Percentiles rank a stretch among this genome's conserved stretches.
Evolutionary conservation across 495 filamentous ascomycete genomes (phyloP).

Genomic region (Bryoglossum gracile): DNA sequence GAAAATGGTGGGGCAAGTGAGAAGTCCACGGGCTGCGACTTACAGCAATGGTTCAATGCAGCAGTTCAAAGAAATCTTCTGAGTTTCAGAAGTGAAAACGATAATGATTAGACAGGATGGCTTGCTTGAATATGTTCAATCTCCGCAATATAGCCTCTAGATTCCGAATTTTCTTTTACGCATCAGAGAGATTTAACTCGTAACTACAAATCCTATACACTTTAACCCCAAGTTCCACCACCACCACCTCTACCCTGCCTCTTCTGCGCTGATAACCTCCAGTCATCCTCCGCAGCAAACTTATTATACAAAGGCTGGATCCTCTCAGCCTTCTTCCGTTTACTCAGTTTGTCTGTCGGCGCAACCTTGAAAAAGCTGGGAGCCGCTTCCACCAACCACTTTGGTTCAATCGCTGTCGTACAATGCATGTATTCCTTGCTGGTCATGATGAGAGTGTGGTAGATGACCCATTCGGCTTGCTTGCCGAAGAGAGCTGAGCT

Average conservation of each 20-base stretch:
- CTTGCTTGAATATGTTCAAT: no score
- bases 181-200: no score
- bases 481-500: slow-evolving; percentile 89
- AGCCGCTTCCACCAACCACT: slow-evolving; percentile 83
- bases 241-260: slow-evolving; percentile 83
- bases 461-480: slow-evolving; percentile 91
- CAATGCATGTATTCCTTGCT: slow-evolving; percentile 97
- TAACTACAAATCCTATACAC: no score
- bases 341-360: slow-evolving; percentile 77
- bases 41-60: no score
- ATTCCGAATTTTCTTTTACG: no score
- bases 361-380: slow-evolving; percentile 99
- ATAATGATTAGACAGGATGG: no score
- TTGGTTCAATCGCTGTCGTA: slow-evolving; percentile 87
- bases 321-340: slow-evolving; percentile 87
- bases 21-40: no score
- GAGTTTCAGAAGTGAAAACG: no score
- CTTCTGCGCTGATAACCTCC: slow-evolving; percentile 85
- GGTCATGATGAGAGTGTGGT: slow-evolving; percentile 80
- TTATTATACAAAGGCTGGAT: slow-evolving; percentile 94
- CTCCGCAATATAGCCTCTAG: no score
- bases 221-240: slow-evolving; percentile 83
- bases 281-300: slow-evolving; percentile 84
- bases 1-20: no score
- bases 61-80: no score